These are phyloP conservation scores for Saturnispora serradocipensis DNA, from an alignment of 805 yeast species.

Conservation along the genomic window DNA sequence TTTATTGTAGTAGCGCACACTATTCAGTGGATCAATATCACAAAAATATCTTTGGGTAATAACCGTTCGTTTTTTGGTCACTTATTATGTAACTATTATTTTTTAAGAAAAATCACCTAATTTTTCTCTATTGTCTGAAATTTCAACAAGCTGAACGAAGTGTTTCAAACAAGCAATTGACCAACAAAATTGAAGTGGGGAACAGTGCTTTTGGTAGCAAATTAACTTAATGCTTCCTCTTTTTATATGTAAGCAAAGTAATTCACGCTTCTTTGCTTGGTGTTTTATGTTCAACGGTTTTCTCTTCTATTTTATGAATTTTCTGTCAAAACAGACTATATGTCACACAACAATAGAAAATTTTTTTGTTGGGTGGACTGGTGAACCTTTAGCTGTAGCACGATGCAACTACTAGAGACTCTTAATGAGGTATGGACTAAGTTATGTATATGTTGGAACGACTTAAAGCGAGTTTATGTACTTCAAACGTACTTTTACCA, in stretches of 20 bases:
- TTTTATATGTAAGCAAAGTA: too few relatives aligned
- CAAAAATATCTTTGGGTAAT: not conserved
- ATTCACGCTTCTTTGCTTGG: not conserved
- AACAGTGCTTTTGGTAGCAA: too few relatives aligned
- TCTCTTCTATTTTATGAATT: not conserved
- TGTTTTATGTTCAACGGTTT: not conserved
- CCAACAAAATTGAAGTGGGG: not conserved
- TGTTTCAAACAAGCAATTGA: not conserved
- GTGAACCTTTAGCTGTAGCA: not conserved
- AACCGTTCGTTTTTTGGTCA: conserved; percentile 1
- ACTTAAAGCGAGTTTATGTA: too few relatives aligned
- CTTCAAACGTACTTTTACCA: too few relatives aligned
- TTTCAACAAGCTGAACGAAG: not conserved
- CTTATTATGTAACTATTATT: not conserved
- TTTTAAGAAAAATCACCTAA: not conserved
- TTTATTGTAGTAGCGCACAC: not conserved
- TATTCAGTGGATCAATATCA: not conserved
- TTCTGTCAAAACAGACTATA: not conserved
- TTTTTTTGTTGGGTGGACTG: not conserved
- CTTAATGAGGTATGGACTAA: not conserved
- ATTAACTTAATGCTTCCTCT: too few relatives aligned
- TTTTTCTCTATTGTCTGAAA: not conserved
- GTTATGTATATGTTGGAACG: too few relatives aligned
- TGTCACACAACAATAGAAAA: not conserved
- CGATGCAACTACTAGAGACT: not conserved